A percentile compares a stretch with the other conserved stretches of the same genome.
Evolutionary conservation across 495 filamentous ascomycete genomes (phyloP).

Genomic region (Neurospora sp.): DNA sequence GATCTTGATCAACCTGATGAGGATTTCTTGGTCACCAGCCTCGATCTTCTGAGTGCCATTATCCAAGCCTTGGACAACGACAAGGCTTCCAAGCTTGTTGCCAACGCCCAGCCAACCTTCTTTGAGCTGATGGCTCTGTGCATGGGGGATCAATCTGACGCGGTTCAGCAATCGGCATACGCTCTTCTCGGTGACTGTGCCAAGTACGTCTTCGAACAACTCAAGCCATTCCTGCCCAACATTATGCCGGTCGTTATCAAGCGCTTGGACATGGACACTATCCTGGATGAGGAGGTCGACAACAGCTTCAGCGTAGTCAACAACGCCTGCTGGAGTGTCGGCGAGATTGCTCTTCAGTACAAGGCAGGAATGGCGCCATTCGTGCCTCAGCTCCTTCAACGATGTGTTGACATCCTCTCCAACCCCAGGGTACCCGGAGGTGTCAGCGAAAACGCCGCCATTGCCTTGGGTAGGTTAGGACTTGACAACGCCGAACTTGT

Average conservation of each 20-base stretch:
- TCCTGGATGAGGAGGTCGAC: slow-evolving; percentile 61
- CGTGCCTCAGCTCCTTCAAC: slow-evolving; percentile 62
- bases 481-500: slow-evolving; percentile 68
- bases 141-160: slow-evolving; percentile 85
- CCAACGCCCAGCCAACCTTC: slow-evolving; percentile 64
- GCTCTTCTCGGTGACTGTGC: slow-evolving; percentile 93
- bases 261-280: slow-evolving; percentile 73
- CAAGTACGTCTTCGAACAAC: slow-evolving; percentile 82
- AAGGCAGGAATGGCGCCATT: slow-evolving; percentile 63
- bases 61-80: slow-evolving; percentile 78
- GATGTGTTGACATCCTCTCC: slow-evolving; percentile 65
- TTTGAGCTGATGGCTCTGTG: slow-evolving; percentile 86
- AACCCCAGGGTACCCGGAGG: slow-evolving; percentile 81
- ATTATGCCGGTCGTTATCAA: slow-evolving; percentile 72
- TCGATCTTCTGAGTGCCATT: slow-evolving; percentile 88
- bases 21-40: slow-evolving; percentile 92
- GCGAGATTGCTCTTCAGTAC: slow-evolving; percentile 83
- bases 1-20: slow-evolving; percentile 79
- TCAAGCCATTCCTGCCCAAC: slow-evolving; percentile 60
- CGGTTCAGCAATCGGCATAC: slow-evolving; percentile 93
- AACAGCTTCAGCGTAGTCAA: slow-evolving; percentile 86
- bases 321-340: slow-evolving; percentile 96
- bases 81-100: slow-evolving; percentile 66
- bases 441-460: slow-evolving; percentile 89
- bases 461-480: slow-evolving; percentile 83